A percentile compares a stretch with the other conserved stretches of the same genome.
These are phyloP conservation scores for Fagopyrum homotropicum DNA, from an alignment of 148 eudicot genomes.

Conservation along the genomic window DNA sequence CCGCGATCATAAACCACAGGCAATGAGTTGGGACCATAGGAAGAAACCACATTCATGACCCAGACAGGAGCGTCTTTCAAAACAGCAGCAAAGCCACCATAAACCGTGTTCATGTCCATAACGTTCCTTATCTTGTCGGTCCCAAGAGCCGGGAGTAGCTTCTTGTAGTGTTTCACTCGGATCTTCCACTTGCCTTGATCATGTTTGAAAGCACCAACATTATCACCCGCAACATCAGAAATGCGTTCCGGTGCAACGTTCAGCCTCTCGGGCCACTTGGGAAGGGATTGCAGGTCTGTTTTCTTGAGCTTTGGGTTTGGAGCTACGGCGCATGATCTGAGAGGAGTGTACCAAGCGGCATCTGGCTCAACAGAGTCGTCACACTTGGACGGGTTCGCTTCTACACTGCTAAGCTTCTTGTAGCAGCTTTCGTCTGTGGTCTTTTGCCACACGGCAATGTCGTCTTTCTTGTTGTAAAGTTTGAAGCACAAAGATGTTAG, in stretches of 20 bases:
- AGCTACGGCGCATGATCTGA: conserved; percentile 69
- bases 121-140: conserved; percentile 80
- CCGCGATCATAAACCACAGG: conserved; percentile 88
- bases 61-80: conserved; percentile 64
- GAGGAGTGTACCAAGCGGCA: conserved; percentile 96
- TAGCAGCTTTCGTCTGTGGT: conserved; percentile 61
- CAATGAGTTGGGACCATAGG: conserved; percentile 67
- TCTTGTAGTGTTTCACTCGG: conserved; percentile 77
- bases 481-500: conserved; percentile 87
- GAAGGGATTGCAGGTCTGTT: conserved; percentile 34
- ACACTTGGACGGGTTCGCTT: conserved; percentile 73
- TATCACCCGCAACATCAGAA: conserved; percentile 51
- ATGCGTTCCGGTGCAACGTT: conserved; percentile 63
- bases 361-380: conserved; percentile 90
- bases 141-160: conserved; percentile 63
- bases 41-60: conserved; percentile 98
- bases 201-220: conserved; percentile 50
- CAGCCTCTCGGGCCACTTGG: conserved; percentile 80
- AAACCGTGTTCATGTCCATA: conserved; percentile 93
- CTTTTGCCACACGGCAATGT: conserved; percentile 93
- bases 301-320: conserved; percentile 54
- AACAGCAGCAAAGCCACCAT: conserved; percentile 91
- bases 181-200: conserved; percentile 70
- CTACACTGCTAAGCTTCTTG: conserved; percentile 47
- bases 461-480: conserved; percentile 62